Evolutionary conservation across 495 filamentous ascomycete species (phyloP).

Genomic region (Lasiosphaeria ovina): DNA sequence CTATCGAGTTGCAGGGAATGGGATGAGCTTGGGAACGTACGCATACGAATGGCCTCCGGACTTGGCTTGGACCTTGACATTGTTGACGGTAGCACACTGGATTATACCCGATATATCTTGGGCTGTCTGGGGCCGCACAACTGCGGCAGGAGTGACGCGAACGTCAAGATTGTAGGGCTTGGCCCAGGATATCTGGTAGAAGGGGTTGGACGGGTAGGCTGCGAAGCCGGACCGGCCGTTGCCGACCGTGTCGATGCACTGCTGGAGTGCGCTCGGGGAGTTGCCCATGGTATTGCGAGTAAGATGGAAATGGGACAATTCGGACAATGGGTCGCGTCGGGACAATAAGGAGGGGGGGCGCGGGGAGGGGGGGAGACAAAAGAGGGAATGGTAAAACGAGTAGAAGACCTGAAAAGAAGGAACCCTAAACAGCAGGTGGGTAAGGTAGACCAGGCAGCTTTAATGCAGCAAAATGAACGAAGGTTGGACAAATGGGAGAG

Average conservation of each 20-base stretch:
- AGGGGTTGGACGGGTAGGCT: slow-evolving; percentile 35
- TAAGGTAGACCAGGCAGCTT: too few species aligned
- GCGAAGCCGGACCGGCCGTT: slow-evolving; percentile 42
- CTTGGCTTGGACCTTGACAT: slow-evolving; percentile 63
- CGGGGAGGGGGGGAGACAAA: too few species aligned
- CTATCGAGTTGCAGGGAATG: neutral
- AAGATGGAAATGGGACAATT: neutral
- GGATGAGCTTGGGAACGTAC: slow-evolving; percentile 25
- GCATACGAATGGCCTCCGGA: slow-evolving; percentile 73
- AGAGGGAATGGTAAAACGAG: too few species aligned
- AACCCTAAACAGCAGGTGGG: too few species aligned
- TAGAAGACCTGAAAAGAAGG: too few species aligned
- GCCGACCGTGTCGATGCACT: slow-evolving; percentile 42
- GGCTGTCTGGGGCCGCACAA: slow-evolving; percentile 57
- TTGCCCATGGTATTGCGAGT: slow-evolving; percentile 27
- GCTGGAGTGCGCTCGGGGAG: slow-evolving; percentile 29
- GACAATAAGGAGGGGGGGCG: too few species aligned
- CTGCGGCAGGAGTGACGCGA: slow-evolving; percentile 57
- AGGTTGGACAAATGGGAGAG: too few species aligned
- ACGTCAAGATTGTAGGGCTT: slow-evolving; percentile 64
- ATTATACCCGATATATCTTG: slow-evolving; percentile 59
- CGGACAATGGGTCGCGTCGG: too few species aligned
- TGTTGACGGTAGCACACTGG: slow-evolving; percentile 53
- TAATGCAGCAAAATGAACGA: too few species aligned
- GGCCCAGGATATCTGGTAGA: slow-evolving; percentile 45